Percentiles rank a stretch among this genome's conserved stretches.
phyloP scores from a whole-genome alignment of 306 rosid genomes.

The Lathyrus aphaca region DNA sequence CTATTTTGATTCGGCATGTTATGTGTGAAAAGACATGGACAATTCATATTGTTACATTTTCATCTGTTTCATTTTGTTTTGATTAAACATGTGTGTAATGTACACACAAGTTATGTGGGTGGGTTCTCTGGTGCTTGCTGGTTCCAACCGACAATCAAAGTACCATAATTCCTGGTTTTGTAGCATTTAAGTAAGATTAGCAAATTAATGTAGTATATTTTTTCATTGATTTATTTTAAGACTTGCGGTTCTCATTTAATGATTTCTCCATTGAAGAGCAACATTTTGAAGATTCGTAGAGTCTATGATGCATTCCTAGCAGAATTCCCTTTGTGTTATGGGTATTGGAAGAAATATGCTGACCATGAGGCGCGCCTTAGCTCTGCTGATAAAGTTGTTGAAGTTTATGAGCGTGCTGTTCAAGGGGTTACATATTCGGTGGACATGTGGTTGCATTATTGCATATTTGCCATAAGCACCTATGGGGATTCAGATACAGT shows the following conservation, averaged over 20 bases:
- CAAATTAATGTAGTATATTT: neutral
- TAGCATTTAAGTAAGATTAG: constrained; percentile 8
- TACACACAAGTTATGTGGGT: constrained; percentile 6
- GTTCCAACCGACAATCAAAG: constrained; percentile 10
- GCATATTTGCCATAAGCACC: constrained; percentile 84
- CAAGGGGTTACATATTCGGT: constrained; percentile 98
- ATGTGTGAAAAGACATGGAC: constrained; percentile 18
- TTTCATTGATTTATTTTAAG: neutral
- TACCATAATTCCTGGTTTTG: neutral
- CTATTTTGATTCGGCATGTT: neutral
- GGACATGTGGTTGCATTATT: constrained; percentile 99
- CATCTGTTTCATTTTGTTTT: constrained; percentile 11
- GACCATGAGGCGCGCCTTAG: constrained; percentile 93
- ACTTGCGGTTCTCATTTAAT: constrained; percentile 28
- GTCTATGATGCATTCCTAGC: constrained; percentile 94
- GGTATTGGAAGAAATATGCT: constrained; percentile 99
- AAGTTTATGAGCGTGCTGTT: constrained; percentile 93
- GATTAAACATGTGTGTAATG: neutral
- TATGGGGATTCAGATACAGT: constrained; percentile 94
- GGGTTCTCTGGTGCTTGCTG: neutral
- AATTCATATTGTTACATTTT: neutral
- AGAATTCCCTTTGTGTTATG: constrained; percentile 95
- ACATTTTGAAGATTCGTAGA: constrained; percentile 79
- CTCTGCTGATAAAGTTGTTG: constrained; percentile 86
- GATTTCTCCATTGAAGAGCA: constrained; percentile 60